These are phyloP conservation scores for Arxiozyma slooffiae DNA, from an alignment of 1,139 yeast species.

Conservation along the genomic window DNA sequence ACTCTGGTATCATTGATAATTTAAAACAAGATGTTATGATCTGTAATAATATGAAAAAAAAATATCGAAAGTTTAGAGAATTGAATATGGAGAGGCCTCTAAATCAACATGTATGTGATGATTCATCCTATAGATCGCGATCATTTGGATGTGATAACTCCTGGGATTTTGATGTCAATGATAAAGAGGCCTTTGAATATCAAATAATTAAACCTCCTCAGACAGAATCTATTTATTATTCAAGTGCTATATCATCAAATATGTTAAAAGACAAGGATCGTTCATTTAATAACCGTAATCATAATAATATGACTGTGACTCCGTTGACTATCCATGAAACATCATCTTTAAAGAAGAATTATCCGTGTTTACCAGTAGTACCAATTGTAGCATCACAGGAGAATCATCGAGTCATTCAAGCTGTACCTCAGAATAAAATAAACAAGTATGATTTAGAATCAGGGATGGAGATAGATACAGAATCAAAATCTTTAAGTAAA, in stretches of 20 bases:
- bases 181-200: neutral
- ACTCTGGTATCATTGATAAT: constrained; percentile 8
- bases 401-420: neutral
- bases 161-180: constrained; percentile 2
- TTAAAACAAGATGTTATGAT: constrained; percentile 27
- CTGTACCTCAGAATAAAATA: neutral
- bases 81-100: neutral
- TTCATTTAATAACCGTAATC: constrained; percentile 7
- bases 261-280: constrained; percentile 7
- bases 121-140: neutral
- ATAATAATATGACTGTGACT: constrained; percentile 14
- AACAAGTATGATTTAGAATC: constrained; percentile 15
- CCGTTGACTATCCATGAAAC: constrained; percentile 19
- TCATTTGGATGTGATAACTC: constrained; percentile 3
- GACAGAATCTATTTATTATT: neutral
- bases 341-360: constrained; percentile 16
- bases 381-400: neutral
- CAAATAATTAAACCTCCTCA: constrained; percentile 2
- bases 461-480: constrained; percentile 18
- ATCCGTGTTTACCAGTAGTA: neutral
- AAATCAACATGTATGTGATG: neutral
- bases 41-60: constrained; percentile 1
- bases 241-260: constrained; percentile 12
- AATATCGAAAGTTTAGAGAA: neutral
- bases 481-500: neutral